Percentiles rank a stretch among this genome's conserved stretches.
These are phyloP conservation scores for Penicillium crystallinum DNA, from an alignment of 495 filamentous ascomycete species.

Conservation along the genomic window DNA sequence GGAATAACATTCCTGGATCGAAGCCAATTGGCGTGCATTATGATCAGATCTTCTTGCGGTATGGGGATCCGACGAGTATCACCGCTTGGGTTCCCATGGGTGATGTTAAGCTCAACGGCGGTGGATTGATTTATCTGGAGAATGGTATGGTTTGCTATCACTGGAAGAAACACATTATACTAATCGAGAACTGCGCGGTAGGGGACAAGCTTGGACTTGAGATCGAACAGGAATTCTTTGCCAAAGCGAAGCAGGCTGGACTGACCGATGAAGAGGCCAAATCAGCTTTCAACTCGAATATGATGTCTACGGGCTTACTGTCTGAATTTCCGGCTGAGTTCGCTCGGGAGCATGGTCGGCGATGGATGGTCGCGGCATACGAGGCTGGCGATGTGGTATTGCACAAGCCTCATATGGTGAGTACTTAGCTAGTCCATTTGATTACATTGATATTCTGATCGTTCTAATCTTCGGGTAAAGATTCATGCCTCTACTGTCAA, in stretches of 20 bases:
- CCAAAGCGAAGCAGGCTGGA: constrained; percentile 36
- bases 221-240: constrained; percentile 46
- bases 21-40: constrained; percentile 61
- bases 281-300: constrained; percentile 53
- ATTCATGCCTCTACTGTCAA: constrained; percentile 55
- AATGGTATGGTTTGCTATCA: constrained; percentile 25
- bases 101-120: constrained; percentile 51
- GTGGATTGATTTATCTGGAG: constrained; percentile 60
- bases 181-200: constrained; percentile 10
- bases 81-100: constrained; percentile 65
- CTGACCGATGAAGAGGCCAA: constrained; percentile 48
- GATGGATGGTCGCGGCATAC: constrained; percentile 52
- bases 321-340: constrained; percentile 44
- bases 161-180: background rate
- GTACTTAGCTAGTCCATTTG: constrained; percentile 5
- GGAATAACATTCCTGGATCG: constrained; percentile 55
- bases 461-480: constrained; percentile 19
- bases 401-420: constrained; percentile 54
- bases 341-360: constrained; percentile 33
- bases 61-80: constrained; percentile 51
- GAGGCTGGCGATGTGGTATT: constrained; percentile 60
- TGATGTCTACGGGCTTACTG: constrained; percentile 48
- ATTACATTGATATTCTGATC: background rate
- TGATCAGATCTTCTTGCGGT: constrained; percentile 60
- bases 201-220: constrained; percentile 37